Base-by-base conservation (phyloP, 768 basidiomycete species). In the Pisolithus albus region DNA sequence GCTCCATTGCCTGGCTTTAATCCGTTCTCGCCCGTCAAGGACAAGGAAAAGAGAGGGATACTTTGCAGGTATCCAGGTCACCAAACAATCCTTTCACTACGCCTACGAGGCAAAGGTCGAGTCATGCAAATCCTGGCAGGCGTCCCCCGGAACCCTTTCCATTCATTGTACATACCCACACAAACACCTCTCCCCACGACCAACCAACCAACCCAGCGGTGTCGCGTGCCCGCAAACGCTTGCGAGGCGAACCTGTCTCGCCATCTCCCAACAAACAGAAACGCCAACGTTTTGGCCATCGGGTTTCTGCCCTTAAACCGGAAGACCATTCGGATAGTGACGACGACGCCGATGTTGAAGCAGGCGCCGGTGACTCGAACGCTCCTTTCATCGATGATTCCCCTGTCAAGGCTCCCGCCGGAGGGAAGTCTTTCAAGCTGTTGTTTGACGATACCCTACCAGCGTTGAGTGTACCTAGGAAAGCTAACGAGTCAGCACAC, bases 241-340 rank as follows among this genome's bases (percentile, higher is more conserved):
- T 91, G 16, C 80, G 88, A 30, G 88, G 88, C 24, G 88, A 91
- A 61, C 83, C 83, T 1, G 87, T 91, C 2, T 90, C 88, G 0
- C 88, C 88, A 4, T 88, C 88, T 16, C 88, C 88, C 4, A 80
- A 76, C 61, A 89, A 88, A 64, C 80, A 80, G 61, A 90, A 89
- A 64, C 78, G 84, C 52, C 76, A 76, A 62, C 84, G 85, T 39
- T 62, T 81, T 47, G 62, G 64, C 36, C 71, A 77, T 5, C 75
- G 75, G 30, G 64, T 75, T 39, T 64, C 73, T 16, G 71, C 77
- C 54, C 59, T 73, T 39, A 66, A 60, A 41, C 55, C 62, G 37
- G 66, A 57, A 5, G 59, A 66, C 46, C 57, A 59, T 37, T 65
- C 63, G 18, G 32, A 69, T 36, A 70, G 68, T 6, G 72, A 70